Base-by-base conservation (phyloP, 306 rosid species). In the Ormosia semicastrata region DNA sequence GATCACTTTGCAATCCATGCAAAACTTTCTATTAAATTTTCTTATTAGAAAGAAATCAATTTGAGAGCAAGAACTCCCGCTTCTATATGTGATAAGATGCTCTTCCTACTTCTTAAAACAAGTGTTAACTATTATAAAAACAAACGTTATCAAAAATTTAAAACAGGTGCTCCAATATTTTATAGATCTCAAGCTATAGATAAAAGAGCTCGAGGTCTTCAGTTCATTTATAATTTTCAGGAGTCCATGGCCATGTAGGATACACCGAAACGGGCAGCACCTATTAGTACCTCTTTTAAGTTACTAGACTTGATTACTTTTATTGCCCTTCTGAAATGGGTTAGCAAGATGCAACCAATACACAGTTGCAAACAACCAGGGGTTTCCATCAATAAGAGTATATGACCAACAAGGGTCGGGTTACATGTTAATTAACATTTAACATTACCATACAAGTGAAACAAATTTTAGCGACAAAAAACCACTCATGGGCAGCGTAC, bases 291-390 rank as follows among this genome's bases (percentile, higher is more conserved):
- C 68, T 36, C 43, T 36, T 46, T 66, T 17, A 6, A 67, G 76
- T 64, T 79, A 32, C 47, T 60, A 17, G 56, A 78, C 66, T 66
- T 57, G 71, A 77, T 13, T 24, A 65, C 80, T 85, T 81, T 53
- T 58, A 76, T 60, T 65, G 77, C 77, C 73, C 83, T 66, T 54
- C 64, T 36, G 81, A 76, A 81, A 66, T 66, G 78, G 79, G 86
- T 78, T 68, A 71, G 88, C 69, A 36, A 46, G 73, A 79, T 66
- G 80, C 77, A 81, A 75, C 75, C 53, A 30, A 56, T 80, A 66
- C 68, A 79, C 73, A 62, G 81, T 87, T 66, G 89, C 89, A 70
- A 73, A 73, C 56, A 73, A 74, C 79, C 81, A 70, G 59, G 71
- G 77, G 80, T 76, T 73, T 58, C 73, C 57, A 74, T 76, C 83